A percentile compares a stretch with the other conserved stretches of the same genome.
phyloP scores from a whole-genome alignment of 1,139 yeast species.

The Kazachstania sp. region DNA sequence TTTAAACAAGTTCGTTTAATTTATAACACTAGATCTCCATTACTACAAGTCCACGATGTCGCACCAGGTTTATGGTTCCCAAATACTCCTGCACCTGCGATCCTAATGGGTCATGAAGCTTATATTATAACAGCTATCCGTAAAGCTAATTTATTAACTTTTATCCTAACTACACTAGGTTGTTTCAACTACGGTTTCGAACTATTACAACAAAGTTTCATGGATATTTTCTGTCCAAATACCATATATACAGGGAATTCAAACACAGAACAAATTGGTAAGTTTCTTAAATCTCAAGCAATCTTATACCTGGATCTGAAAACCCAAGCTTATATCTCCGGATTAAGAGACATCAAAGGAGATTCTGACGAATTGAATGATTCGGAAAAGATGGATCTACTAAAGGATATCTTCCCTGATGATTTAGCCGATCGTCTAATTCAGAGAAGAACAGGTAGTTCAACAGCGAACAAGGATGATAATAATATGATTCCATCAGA shows the following conservation, averaged over 20 bases:
- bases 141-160: conserved; percentile 81
- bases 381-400: conserved; percentile 50
- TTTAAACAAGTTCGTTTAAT: conserved; percentile 65
- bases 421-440: conserved; percentile 52
- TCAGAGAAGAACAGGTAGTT: conserved; percentile 38
- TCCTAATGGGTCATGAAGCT: conserved; percentile 53
- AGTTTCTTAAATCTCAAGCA: conserved; percentile 73
- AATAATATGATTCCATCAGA: conserved; percentile 26
- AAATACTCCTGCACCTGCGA: conserved; percentile 49
- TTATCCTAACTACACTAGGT: conserved; percentile 70
- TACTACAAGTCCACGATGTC: conserved; percentile 40
- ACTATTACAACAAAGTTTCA: conserved; percentile 71
- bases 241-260: conserved; percentile 27
- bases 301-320: conserved; percentile 73
- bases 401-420: conserved; percentile 69
- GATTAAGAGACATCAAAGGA: conserved; percentile 59
- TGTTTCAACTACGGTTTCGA: conserved; percentile 81
- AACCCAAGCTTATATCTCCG: conserved; percentile 91
- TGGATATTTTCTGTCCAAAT: conserved; percentile 75
- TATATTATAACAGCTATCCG: conserved; percentile 56
- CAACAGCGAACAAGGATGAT: conserved; percentile 10
- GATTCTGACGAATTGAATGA: conserved; percentile 11
- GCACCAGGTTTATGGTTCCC: conserved; percentile 63
- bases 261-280: conserved; percentile 27
- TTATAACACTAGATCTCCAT: conserved; percentile 59